Evolutionary conservation across 2,329 filamentous ascomycete genomes (phyloP), one percentile per base, ranked within the genome.

Genomic region (Cercospora sesami): DNA sequence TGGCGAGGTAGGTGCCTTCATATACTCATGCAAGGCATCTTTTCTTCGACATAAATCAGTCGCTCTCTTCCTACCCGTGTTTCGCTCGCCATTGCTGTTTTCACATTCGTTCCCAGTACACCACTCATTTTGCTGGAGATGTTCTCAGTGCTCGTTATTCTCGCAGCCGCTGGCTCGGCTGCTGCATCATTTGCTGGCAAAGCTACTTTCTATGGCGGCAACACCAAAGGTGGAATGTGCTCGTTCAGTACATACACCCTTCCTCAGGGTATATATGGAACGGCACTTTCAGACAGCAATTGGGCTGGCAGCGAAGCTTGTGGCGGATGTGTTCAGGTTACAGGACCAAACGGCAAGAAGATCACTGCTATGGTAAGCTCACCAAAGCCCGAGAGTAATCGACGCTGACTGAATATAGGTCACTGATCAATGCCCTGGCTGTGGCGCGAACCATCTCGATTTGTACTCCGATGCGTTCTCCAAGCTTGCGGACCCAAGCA

Each of bases 201-300:
- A 42, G 73, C 72, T 12, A 74, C 72, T 18, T 74, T 72, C 69
- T 75, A 75, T 55, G 73, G 73, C 26, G 74, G 74, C 33, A 75
- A 76, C 63, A 71, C 67, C 2, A 77, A 79, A 5, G 88, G 88
- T 45, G 89, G 89, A 69, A 84, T 83, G 67, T 91, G 89, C 79
- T 87, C 85, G 12, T 90, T 91, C 81, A 81, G 82, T 7, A 86
- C 83, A 61, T 90, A 90, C 80, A 88, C 83, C 2, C 80, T 91
- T 28, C 88, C 89, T 6, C 80, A 83, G 10, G 81, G 81, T 12
- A 78, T 90, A 65, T 86, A 81, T 73, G 89, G 89, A 65, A 88
- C 87, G 9, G 89, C 89, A 1, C 83, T 88, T 60, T 87, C 88
- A 0, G 83, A 83, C 45, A 79, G 82, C 3, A 85, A 83, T 72